Base-by-base conservation (phyloP, 2,329 filamentous ascomycete genomes). In the Fusarium hainanense region DNA sequence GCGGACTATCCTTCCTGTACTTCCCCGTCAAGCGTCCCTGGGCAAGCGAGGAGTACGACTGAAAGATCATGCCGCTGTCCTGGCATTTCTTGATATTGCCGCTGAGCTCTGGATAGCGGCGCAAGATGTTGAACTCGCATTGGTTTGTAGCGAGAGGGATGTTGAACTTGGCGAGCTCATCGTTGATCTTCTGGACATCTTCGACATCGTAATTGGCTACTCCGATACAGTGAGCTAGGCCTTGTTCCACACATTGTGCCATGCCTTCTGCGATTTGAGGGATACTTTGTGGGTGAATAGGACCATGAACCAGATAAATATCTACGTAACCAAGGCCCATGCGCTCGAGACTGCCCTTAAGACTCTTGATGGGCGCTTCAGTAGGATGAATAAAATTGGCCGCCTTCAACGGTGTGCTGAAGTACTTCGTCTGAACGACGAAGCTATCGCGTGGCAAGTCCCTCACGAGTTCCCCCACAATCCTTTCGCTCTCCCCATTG, bases 141-240 rank as follows among this genome's bases (percentile, higher is more conserved):
- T 66, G 63, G 3, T 66, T 66, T 0, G 61, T 60, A 0, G 63
- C 63, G 4, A 66, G 49, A 2, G 63, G 63, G 0, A 66, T 51
- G 10, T 66, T 66, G 28, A 66, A 66, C 28, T 66, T 66, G 5
- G 63, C 63, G 0, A 66, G 54, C 27, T 66, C 63, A 4, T 60
- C 61, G 7, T 47, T 49, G 16, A 66, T 60, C 13, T 34, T 47
- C 1, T 60, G 44, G 1, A 60, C 42, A 7, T 66, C 49, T 6
- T 66, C 41, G 0, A 60, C 37, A 3, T 37, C 14, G 11, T 55
- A 65, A n/a, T 66, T 66, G 27, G 63, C 61, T 0, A 66, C 63
- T 0, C 61, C 61, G 1, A 66, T 60, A 1, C 40, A 54, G 1
- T 28, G 63, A 1, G 63, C 55, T 13, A 65, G 13, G 0, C 63